phyloP scores from a whole-genome alignment of 306 rosid genomes.

The Chamaecrista fasciculata region DNA sequence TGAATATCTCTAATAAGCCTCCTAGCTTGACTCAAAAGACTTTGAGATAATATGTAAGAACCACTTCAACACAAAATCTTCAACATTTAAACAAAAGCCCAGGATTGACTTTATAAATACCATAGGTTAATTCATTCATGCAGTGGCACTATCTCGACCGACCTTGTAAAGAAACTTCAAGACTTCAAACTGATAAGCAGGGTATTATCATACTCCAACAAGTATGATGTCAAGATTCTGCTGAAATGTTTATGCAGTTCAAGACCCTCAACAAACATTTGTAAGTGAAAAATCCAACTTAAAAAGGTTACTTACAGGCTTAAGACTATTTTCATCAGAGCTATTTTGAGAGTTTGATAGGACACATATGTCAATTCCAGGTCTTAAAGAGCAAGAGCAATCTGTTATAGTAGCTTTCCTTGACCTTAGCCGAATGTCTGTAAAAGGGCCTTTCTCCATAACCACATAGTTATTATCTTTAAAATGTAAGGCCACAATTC shows the following conservation, averaged over 20 bases:
- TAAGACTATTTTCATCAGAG: slow-evolving; percentile 15
- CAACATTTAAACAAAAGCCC: background rate
- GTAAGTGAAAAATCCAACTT: background rate
- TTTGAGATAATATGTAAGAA: too few species aligned
- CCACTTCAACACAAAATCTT: background rate
- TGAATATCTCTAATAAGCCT: too few species aligned
- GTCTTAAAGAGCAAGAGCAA: slow-evolving; percentile 58
- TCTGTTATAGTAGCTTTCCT: slow-evolving; percentile 56
- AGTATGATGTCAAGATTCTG: background rate
- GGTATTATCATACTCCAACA: background rate
- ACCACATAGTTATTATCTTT: slow-evolving; percentile 32
- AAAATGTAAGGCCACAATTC: slow-evolving; percentile 46
- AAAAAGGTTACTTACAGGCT: slow-evolving; percentile 45
- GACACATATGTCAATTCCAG: slow-evolving; percentile 57
- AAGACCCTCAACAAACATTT: background rate
- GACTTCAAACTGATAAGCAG: background rate
- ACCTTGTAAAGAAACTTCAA: background rate
- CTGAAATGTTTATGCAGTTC: background rate
- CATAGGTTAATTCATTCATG: background rate
- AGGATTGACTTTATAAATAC: background rate
- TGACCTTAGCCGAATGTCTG: slow-evolving; percentile 47
- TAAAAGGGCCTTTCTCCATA: slow-evolving; percentile 45
- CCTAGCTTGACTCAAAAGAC: too few species aligned
- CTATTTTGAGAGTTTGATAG: slow-evolving; percentile 30
- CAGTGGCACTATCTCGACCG: background rate